These are phyloP conservation scores for Penicillium sp. DNA, from an alignment of 2,329 filamentous ascomycete genomes.

Conservation along the genomic window DNA sequence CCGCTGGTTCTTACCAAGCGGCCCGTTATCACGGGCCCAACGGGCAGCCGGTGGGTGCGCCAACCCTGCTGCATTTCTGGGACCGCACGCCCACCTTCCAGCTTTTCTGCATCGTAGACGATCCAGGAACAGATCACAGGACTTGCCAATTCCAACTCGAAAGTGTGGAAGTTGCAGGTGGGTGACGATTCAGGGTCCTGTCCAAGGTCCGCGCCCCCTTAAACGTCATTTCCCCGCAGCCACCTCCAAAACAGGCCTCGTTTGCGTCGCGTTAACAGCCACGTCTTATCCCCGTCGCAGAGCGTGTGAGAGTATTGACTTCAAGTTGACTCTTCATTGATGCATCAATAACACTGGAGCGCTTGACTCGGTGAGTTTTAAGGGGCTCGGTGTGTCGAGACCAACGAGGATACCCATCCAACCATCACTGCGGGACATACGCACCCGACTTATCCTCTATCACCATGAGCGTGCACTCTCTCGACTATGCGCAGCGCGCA, in stretches of 20 bases:
- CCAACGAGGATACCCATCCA: slow-evolving; percentile 4
- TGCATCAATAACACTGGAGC: not conserved
- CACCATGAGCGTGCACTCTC: slow-evolving; percentile 36
- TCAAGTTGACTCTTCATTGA: not conserved
- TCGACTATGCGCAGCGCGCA: slow-evolving; percentile 33
- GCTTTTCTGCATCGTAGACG: too few species aligned
- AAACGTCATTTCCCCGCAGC: slow-evolving; percentile 18
- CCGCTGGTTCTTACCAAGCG: not conserved
- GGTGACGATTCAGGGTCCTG: not conserved
- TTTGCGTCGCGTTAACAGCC: slow-evolving; percentile 5
- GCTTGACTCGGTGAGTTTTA: not conserved
- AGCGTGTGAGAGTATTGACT: not conserved
- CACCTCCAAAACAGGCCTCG: not conserved
- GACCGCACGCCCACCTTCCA: not conserved
- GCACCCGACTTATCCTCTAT: not conserved
- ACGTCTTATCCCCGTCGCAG: not conserved
- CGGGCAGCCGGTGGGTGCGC: not conserved
- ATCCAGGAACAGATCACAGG: not conserved
- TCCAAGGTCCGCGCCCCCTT: not conserved
- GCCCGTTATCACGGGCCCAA: not conserved
- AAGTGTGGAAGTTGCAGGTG: not conserved
- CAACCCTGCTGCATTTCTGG: not conserved
- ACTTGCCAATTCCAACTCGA: too few species aligned
- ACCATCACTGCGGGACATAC: not conserved
- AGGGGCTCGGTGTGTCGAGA: not conserved